A percentile compares a stretch with the other conserved stretches of the same genome.
Conservation (phyloP, 75 land plant genomes). For the Chamaecyparis obtusa region DNA sequence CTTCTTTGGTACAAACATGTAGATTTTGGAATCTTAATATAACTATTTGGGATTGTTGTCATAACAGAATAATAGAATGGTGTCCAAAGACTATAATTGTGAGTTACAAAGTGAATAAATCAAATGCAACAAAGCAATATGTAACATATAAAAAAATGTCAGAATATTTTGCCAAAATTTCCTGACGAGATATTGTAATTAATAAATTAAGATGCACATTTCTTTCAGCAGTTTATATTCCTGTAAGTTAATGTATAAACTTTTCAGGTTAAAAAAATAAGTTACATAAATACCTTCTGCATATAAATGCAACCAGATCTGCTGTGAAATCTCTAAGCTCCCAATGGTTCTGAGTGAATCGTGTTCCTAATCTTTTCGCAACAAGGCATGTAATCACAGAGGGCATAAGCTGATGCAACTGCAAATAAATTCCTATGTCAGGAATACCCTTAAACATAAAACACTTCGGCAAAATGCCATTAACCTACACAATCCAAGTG, state of each 20-base stretch:
- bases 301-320: slow-evolving; percentile 73
- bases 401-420: slow-evolving; percentile 98
- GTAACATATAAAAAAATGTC: neutral
- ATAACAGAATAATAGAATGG: neutral
- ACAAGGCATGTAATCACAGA: slow-evolving; percentile 92
- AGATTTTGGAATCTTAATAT: neutral
- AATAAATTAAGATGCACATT: neutral
- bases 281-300: slow-evolving; percentile 55
- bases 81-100: neutral
- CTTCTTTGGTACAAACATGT: neutral
- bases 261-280: neutral
- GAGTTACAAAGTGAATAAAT: neutral
- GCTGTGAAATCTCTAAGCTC: slow-evolving; percentile 91
- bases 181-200: neutral
- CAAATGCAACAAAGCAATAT: neutral
- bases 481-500: neutral
- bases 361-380: slow-evolving; percentile 79
- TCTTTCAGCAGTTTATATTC: neutral
- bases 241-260: neutral
- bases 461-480: neutral
- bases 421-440: slow-evolving; percentile 10
- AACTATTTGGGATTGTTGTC: neutral
- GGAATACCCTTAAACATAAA: neutral
- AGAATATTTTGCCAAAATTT: neutral
- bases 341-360: slow-evolving; percentile 78